These are phyloP conservation scores for Boletus rubroflammeus DNA, from an alignment of 768 basidiomycete genomes.

Conservation along the genomic window DNA sequence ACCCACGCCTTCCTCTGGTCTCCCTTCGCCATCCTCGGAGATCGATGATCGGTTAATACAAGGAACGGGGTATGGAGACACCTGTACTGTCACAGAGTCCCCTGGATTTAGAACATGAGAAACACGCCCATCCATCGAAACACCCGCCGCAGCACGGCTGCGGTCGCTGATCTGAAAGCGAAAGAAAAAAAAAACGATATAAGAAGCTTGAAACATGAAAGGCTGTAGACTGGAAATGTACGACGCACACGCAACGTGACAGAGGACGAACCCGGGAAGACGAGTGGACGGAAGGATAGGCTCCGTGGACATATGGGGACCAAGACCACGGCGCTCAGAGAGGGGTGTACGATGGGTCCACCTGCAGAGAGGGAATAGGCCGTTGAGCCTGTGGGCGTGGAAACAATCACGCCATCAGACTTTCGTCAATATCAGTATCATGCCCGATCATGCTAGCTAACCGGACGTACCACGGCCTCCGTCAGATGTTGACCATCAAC, in stretches of 20 bases:
- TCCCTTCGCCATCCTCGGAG: conserved; percentile 43
- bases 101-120: conserved; percentile 80
- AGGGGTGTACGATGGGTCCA: conserved; percentile 94
- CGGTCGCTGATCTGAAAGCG: conserved; percentile 70
- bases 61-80: conserved; percentile 86
- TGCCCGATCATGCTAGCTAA: conserved; percentile 6
- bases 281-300: conserved; percentile 85
- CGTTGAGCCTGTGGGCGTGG: conserved; percentile 94
- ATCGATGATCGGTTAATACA: conserved; percentile 88
- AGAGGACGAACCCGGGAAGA: conserved; percentile 80
- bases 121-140: conserved; percentile 91
- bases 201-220: neutral
- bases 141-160: conserved; percentile 80
- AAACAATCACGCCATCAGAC: conserved; percentile 93
- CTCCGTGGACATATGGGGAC: conserved; percentile 97
- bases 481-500: conserved; percentile 95
- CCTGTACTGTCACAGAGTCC: conserved; percentile 80
- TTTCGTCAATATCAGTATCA: conserved; percentile 31
- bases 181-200: neutral
- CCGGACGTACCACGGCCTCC: conserved; percentile 79
- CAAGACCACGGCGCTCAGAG: conserved; percentile 81
- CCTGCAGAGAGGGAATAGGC: conserved; percentile 95
- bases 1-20: conserved; percentile 60
- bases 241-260: conserved; percentile 66
- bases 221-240: neutral